These are phyloP conservation scores for Amoeboradix gromovi DNA, from an alignment of 371 early-diverging fungal species.

Conservation along the genomic window DNA sequence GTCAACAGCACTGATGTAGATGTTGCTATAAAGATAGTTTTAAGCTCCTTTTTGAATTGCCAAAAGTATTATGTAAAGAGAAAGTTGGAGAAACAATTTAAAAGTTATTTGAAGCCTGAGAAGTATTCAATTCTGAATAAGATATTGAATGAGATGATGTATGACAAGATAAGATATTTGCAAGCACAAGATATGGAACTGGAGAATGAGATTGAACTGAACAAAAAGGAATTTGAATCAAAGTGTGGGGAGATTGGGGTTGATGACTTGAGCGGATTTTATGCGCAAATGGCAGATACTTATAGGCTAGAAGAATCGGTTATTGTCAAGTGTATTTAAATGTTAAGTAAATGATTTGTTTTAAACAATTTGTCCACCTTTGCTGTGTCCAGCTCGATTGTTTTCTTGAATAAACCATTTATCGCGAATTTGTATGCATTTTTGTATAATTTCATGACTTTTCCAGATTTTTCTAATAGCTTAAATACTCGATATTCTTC, in stretches of 20 bases:
- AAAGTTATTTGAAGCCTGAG: conserved; percentile 46
- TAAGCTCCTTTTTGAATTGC: conserved; percentile 79
- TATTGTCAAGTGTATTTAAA: background rate
- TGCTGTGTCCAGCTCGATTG: too few relatives aligned
- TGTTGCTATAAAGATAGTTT: conserved; percentile 66
- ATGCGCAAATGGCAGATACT: conserved; percentile 3
- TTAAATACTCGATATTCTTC: too few relatives aligned
- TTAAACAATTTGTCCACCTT: background rate
- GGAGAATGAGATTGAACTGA: conserved; percentile 16
- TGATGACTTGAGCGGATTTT: background rate
- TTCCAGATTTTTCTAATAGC: too few relatives aligned
- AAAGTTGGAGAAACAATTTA: conserved; percentile 20
- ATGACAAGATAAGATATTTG: conserved; percentile 39
- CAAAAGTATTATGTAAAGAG: conserved; percentile 86
- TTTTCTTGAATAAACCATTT: too few relatives aligned
- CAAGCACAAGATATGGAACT: conserved; percentile 18
- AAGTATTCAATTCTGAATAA: conserved; percentile 43
- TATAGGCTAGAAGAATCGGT: background rate
- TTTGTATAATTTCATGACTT: too few relatives aligned
- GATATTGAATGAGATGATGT: conserved; percentile 34
- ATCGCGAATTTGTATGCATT: too few relatives aligned
- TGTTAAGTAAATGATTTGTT: conserved; percentile 2
- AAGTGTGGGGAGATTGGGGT: conserved; percentile 21
- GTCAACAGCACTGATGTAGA: conserved; percentile 84
- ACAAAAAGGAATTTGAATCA: conserved; percentile 11